These are phyloP conservation scores for Monilinia fructicola DNA, from an alignment of 2,329 filamentous ascomycete species.

Conservation along the genomic window DNA sequence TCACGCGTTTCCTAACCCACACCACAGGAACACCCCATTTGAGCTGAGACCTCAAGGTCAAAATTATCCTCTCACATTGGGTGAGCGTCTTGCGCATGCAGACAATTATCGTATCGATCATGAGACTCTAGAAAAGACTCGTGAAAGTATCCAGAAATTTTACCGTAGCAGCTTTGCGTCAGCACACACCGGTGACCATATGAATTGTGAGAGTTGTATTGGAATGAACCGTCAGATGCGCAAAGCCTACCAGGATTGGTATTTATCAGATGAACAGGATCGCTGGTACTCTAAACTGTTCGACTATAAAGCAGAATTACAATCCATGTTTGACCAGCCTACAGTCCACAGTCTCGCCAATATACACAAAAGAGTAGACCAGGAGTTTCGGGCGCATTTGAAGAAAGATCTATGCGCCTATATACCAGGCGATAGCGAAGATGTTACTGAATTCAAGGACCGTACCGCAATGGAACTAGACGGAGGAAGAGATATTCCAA, in stretches of 20 bases:
- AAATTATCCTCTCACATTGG: slow-evolving; percentile 33
- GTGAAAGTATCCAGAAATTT: slow-evolving; percentile 26
- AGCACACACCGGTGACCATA: slow-evolving; percentile 31
- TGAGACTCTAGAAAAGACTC: slow-evolving; percentile 27
- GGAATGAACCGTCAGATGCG: slow-evolving; percentile 31
- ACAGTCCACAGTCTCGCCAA: slow-evolving; percentile 29
- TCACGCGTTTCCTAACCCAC: not conserved
- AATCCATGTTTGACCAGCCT: slow-evolving; percentile 31
- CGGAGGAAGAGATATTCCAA: slow-evolving; percentile 21
- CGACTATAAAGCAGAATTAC: slow-evolving; percentile 30
- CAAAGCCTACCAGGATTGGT: slow-evolving; percentile 37
- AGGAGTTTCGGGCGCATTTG: slow-evolving; percentile 32
- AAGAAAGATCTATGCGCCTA: slow-evolving; percentile 32
- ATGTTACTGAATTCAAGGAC: slow-evolving; percentile 23
- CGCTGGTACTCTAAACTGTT: slow-evolving; percentile 31
- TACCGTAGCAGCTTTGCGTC: slow-evolving; percentile 28
- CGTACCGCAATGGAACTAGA: slow-evolving; percentile 26
- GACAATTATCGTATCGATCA: slow-evolving; percentile 33
- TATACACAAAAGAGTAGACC: slow-evolving; percentile 32
- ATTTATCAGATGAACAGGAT: slow-evolving; percentile 31
- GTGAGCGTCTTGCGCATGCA: slow-evolving; percentile 32
- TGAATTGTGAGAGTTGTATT: slow-evolving; percentile 33
- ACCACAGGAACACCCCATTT: slow-evolving; percentile 15
- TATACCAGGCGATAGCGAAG: slow-evolving; percentile 23
- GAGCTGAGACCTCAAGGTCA: slow-evolving; percentile 20